Evolutionary conservation across 345 rosid species (phyloP), one percentile per base, ranked within the genome.

Genomic region (Acer saccharum): DNA sequence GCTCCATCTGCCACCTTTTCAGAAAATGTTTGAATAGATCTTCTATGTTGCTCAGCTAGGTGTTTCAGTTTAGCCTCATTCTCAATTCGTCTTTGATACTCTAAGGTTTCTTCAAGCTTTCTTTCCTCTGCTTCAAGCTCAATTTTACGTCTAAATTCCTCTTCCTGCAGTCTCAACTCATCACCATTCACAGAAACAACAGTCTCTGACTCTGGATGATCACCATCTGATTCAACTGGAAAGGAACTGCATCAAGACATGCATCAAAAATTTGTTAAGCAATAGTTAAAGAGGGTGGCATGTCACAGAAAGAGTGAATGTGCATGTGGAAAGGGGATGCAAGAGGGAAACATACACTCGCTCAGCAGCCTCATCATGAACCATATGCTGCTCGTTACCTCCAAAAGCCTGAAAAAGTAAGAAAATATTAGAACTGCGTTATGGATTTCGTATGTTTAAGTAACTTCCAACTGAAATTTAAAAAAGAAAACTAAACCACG

Each of bases 101-200:
- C 95, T 70, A 96, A 78, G 39, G 95, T 87, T 85, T 88, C 95
- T 84, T 91, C 92, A 27, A 94, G 97, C 87, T 91, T 92, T 81
- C 90, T 88, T 79, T 90, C 99, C 92, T 94, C 98, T 61, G 84
- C 94, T 86, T 92, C 97, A 74, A 89, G 91, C 90, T 94, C 97
- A 76, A 88, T 81, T 85, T 78, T 89, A 80, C 86, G 90, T 85
- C 86, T 89, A 75, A 87, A 79, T 85, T 92, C 97, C 78, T 92
- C 98, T 73, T 92, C 97, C 81, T 84, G 90, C 70, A 85, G 85
- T 83, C 86, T 90, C 69, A 86, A 80, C 78, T 83, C 87, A 75
- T 86, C 86, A 72, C 79, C 86, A 79, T 81, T 80, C 78, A 65
- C 72, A 74, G 83, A 78, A 85, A 82, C 83, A 77, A 68, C 54